phyloP scores from a whole-genome alignment of 345 rosid species.

The Chamaenerion angustifolium region DNA sequence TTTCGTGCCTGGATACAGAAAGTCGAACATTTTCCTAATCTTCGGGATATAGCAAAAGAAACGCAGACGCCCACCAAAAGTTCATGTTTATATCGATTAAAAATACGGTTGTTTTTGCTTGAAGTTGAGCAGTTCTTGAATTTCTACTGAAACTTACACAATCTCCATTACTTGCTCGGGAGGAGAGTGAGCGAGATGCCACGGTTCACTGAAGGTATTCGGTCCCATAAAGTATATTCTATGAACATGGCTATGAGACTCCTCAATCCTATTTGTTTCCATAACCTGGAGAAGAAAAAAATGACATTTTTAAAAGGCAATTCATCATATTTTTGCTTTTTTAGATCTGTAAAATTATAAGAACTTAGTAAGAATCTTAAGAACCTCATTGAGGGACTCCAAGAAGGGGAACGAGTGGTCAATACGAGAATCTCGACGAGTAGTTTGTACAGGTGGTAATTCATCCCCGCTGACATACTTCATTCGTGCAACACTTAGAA shows the following conservation, averaged over 20 bases:
- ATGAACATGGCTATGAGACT: constrained; percentile 77
- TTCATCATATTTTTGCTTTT: neutral
- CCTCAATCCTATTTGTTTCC: constrained; percentile 81
- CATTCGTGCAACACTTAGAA: constrained; percentile 88
- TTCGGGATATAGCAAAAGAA: too few relatives aligned
- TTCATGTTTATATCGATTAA: too few relatives aligned
- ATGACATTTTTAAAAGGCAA: too few relatives aligned
- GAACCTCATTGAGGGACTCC: constrained; percentile 86
- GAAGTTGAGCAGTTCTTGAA: too few relatives aligned
- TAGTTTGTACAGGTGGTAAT: constrained; percentile 39
- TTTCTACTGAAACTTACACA: constrained; percentile 41
- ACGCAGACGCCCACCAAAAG: too few relatives aligned
- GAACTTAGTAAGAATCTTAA: constrained; percentile 1
- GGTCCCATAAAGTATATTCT: constrained; percentile 87
- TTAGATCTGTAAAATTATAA: neutral
- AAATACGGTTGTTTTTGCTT: too few relatives aligned
- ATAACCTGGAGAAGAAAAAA: constrained; percentile 34
- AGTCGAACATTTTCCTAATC: too few relatives aligned
- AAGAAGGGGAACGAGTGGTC: constrained; percentile 87
- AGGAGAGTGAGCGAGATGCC: constrained; percentile 73
- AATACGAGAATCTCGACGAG: constrained; percentile 50
- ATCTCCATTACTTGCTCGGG: constrained; percentile 72
- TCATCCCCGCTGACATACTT: constrained; percentile 86
- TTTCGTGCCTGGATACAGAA: too few relatives aligned
- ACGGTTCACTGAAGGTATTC: constrained; percentile 79